Evolutionary conservation across 768 basidiomycete genomes (phyloP), one percentile per base, ranked within the genome.

Genomic region (Xerocomus brunneocitrinus): DNA sequence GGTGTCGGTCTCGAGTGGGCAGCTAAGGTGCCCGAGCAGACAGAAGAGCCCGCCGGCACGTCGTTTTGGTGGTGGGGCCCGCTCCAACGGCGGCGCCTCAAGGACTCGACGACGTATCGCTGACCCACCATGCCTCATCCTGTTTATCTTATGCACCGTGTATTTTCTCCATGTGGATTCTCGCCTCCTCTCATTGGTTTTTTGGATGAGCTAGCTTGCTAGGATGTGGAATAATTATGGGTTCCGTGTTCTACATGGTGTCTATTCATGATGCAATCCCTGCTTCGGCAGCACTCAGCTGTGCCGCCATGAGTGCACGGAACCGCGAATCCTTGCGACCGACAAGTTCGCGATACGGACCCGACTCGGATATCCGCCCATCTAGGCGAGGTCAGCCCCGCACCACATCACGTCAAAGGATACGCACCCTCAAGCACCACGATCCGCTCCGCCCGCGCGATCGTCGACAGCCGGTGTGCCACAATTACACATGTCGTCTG

Each of bases 401-500:
- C 34, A 14, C 4, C 49, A 31, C 42, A 43, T 28, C 12, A 27
- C 9, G 22, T 5, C 7, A 8, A 8, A 13, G 10, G 1, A n/a
- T 30, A 60, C 71, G n/a, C 44, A 85, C 85, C 86, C 73, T 97
- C 92, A 19, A 97, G 76, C 19, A 97, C 92, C 6, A 91, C 89
- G 42, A 97, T 90, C 38, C 89, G 78, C 64, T 94, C 91, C 2
- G 93, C 91, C 50, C 92, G 75, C 4, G 93, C 90, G 51, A 97
- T 92, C 3, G 93, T 93, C 24, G 90, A 92, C 50, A 97, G 66
- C 47, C 93, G 77, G 70, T 97, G 93, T 0, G 93, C 93, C 19
- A 95, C 91, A 51, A 95, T 86, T 25, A 94, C 67, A 61, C 92
- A 93, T 2, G 92, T 95, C 32, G 91, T 94, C 56, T 88, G 81